These are phyloP conservation scores for Microthyrium microscopicum DNA, from an alignment of 2,329 filamentous ascomycete species.

Conservation along the genomic window DNA sequence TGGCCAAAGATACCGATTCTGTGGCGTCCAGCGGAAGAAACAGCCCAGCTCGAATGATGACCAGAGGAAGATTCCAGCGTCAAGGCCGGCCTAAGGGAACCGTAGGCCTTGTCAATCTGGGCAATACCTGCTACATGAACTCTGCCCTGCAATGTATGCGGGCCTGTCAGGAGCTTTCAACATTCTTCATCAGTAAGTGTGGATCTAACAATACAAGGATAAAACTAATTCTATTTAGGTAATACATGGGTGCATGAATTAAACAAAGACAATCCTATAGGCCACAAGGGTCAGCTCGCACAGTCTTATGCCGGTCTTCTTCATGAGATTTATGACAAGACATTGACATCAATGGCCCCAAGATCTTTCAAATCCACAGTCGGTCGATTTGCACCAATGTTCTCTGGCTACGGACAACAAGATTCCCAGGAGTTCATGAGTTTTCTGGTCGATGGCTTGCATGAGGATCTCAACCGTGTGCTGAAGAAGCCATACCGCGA, in stretches of 20 bases:
- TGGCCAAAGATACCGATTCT: constrained; percentile 22
- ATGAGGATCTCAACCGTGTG: constrained; percentile 88
- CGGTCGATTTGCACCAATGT: constrained; percentile 65
- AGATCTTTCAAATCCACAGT: constrained; percentile 69
- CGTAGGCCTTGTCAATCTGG: constrained; percentile 74
- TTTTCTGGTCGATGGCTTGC: constrained; percentile 82
- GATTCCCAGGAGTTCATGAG: constrained; percentile 95
- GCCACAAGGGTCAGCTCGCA: constrained; percentile 76
- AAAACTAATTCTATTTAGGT: too few species aligned
- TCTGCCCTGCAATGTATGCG: constrained; percentile 89
- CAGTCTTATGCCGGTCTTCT: constrained; percentile 64
- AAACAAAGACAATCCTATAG: constrained; percentile 71
- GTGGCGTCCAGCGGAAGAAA: constrained; percentile 41
- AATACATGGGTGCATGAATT: constrained; percentile 54
- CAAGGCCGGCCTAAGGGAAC: constrained; percentile 37
- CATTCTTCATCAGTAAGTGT: constrained; percentile 61
- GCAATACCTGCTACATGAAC: constrained; percentile 99
- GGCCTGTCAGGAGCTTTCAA: constrained; percentile 80
- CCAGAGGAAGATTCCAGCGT: constrained; percentile 57
- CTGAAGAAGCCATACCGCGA: constrained; percentile 94
- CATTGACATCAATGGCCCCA: constrained; percentile 50
- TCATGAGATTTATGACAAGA: constrained; percentile 59
- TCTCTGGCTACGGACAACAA: constrained; percentile 90
- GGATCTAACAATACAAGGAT: not conserved
- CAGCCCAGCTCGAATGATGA: constrained; percentile 49